Evolutionary conservation across 1,139 yeast genomes (phyloP), one percentile per base, ranked within the genome.

Genomic region (Yamadazyma trypodendri): DNA sequence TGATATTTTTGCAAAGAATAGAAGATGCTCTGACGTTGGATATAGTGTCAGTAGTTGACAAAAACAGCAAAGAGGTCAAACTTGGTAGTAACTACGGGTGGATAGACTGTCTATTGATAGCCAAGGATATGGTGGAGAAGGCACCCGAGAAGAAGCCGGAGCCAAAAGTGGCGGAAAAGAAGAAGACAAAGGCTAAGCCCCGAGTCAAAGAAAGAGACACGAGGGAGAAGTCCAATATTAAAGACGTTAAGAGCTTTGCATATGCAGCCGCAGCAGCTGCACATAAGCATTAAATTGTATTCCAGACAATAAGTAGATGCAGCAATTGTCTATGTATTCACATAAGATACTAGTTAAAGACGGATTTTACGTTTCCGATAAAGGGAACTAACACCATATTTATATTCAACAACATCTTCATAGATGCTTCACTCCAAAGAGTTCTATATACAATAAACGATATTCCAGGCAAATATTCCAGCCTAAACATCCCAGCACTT

Each of bases 1-100:
- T 84, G 60, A 70, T 83, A 4, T 80, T 84, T 40, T 65, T 84
- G 38, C 70, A 72, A 56, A 50, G 80, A 37, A 52, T 68, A 28
- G 47, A 52, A 14, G 55, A 54, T 3, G 38, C 50, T 2, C 36
- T 67, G 24, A 52, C 52, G 31, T 9, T 27, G n/a, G 59, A 66
- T 0, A 53, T 60, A 12, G 69, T 73, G 4, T 52, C 61, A 34
- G 77, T 76, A 2, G 54, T 63, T 4, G 69, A 67, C 45, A 56
- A 63, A 35, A 39, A 48, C 15, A 68, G 70, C 4, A 52, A 58
- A 3, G 59, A 51, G 16, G 59, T 70, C n/a, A 58, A 51, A 35
- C 46, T 70, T 20, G 75, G 77, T 3, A 45, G 48, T 29, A 57
- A 58, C 36, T 59, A 63, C 45, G 75, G 76, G 2, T 69, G 77